Conservation (phyloP, 495 filamentous ascomycete species). For the Aspergillus sclerotioniger region DNA sequence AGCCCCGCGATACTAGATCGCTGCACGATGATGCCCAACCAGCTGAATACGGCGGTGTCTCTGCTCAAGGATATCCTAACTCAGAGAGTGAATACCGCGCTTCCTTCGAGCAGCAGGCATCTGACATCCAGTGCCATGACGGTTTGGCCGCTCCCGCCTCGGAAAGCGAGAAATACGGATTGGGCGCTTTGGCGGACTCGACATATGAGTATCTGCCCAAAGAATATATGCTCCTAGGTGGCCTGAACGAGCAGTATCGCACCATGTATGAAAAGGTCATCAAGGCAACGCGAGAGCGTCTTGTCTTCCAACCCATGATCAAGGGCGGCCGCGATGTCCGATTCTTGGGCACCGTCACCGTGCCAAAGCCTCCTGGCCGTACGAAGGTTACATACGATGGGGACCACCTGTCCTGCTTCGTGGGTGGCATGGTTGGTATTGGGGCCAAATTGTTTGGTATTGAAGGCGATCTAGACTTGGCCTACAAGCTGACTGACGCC, state of each 20-base stretch:
- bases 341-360: constrained; percentile 60
- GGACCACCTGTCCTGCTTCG: constrained; percentile 83
- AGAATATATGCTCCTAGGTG: constrained; percentile 72
- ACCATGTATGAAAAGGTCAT: constrained; percentile 74
- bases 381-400: constrained; percentile 56
- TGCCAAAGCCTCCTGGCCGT: constrained; percentile 30
- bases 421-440: constrained; percentile 90
- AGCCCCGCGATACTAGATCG: constrained; percentile 18
- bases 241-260: constrained; percentile 74
- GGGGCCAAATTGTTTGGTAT: constrained; percentile 82
- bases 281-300: constrained; percentile 66
- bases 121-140: constrained; percentile 28
- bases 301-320: constrained; percentile 85
- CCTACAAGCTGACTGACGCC: constrained; percentile 79
- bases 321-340: constrained; percentile 71
- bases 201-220: constrained; percentile 97
- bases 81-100: not conserved
- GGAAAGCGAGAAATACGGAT: constrained; percentile 51
- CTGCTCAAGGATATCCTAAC: not conserved
- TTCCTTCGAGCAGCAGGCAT: not conserved
- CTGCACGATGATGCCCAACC: constrained; percentile 28
- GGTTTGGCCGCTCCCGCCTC: constrained; percentile 28
- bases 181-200: constrained; percentile 86
- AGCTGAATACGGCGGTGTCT: constrained; percentile 22
- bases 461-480: constrained; percentile 78